Conservation (phyloP, 352 stramenopile species). For the Achlya hypogyna region DNA sequence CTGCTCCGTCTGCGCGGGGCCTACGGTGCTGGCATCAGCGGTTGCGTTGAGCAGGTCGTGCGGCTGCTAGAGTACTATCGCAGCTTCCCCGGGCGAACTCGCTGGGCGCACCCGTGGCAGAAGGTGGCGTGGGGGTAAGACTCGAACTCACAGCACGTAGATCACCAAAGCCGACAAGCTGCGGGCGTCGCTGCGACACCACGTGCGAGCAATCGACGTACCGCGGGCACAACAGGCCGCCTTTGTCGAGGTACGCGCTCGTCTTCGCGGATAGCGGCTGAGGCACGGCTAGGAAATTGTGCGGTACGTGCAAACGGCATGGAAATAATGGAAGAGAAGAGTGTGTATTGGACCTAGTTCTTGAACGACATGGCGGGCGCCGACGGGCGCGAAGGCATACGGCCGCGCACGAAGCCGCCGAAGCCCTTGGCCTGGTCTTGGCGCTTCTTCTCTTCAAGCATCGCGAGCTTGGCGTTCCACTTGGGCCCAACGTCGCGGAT, state of each 20-base stretch:
- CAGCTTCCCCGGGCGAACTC: constrained; percentile 60
- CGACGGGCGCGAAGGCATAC: constrained; percentile 52
- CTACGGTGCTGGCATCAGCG: constrained; percentile 46
- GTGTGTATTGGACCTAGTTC: not conserved
- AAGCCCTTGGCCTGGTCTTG: constrained; percentile 76
- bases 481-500: constrained; percentile 67
- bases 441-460: constrained; percentile 72
- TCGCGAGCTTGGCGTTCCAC: constrained; percentile 64
- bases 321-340: not conserved
- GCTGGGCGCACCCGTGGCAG: constrained; percentile 65
- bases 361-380: not conserved
- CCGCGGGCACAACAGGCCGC: constrained; percentile 33
- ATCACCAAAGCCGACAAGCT: constrained; percentile 70
- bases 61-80: constrained; percentile 78
- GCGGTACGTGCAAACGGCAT: not conserved
- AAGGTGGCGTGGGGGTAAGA: constrained; percentile 12
- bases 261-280: not conserved
- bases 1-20: constrained; percentile 42
- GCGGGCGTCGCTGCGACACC: constrained; percentile 49
- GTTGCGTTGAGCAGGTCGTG: constrained; percentile 67
- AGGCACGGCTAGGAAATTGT: not conserved
- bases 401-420: constrained; percentile 68
- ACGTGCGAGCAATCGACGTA: constrained; percentile 61
- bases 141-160: too few relatives aligned
- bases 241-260: constrained; percentile 45